These are phyloP conservation scores for Glebionis coronaria DNA, from an alignment of 129 eudicot genomes.

Conservation along the genomic window DNA sequence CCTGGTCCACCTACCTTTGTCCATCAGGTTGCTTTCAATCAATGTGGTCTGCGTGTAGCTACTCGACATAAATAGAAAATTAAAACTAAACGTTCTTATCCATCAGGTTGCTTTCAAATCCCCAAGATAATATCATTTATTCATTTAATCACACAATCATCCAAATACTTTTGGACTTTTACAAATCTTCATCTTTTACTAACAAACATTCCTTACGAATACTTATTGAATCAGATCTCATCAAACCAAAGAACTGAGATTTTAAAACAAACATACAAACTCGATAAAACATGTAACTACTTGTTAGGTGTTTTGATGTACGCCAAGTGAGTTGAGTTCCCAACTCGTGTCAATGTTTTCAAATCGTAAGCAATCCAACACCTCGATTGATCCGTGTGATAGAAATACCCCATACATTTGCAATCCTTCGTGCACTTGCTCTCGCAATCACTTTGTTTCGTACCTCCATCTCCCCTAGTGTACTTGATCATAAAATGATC, in stretches of 20 bases:
- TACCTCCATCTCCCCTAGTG: conserved; percentile 41
- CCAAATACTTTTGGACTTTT: no score
- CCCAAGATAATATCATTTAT: no score
- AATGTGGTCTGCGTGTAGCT: background rate
- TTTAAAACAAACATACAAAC: background rate
- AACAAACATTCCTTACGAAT: background rate
- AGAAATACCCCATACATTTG: conserved; percentile 64
- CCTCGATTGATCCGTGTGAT: conserved; percentile 34
- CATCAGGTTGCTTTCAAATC: background rate
- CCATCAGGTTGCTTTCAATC: no score
- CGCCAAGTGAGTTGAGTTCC: conserved; percentile 46
- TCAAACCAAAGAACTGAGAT: background rate
- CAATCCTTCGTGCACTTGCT: conserved; percentile 51
- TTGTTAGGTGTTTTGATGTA: conserved; percentile 43
- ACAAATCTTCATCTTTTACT: conserved; percentile 7
- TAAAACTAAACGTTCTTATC: background rate
- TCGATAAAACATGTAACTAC: background rate
- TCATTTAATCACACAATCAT: no score
- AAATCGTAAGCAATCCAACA: conserved; percentile 69
- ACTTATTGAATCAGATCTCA: background rate
- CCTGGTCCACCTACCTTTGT: no score
- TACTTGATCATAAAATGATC: conserved; percentile 49
- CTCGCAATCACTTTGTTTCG: conserved; percentile 39
- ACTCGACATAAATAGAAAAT: background rate
- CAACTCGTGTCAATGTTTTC: conserved; percentile 38